A percentile compares a stretch with the other conserved stretches of the same genome.
Evolutionary conservation across 139 green algal species (phyloP).

Genomic region (Axilococcus clingmanii): DNA sequence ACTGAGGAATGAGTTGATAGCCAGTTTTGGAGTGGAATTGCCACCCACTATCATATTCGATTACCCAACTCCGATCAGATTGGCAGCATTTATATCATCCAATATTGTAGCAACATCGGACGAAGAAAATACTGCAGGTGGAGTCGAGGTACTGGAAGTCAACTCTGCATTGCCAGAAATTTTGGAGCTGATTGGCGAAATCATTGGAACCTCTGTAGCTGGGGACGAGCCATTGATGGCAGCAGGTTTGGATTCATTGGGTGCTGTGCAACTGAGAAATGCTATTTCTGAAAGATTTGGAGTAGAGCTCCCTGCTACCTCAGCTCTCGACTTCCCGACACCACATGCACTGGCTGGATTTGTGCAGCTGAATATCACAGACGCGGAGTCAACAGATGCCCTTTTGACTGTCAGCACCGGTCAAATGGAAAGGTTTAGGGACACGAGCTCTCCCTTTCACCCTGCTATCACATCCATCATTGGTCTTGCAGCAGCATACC

Average conservation of each 20-base stretch:
- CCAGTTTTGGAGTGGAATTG: slow-evolving; percentile 14
- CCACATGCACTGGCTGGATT: slow-evolving; percentile 7
- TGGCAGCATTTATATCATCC: slow-evolving; percentile 7
- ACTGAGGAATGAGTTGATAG: slow-evolving; percentile 19
- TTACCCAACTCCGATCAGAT: slow-evolving; percentile 47
- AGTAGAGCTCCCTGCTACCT: slow-evolving; percentile 29
- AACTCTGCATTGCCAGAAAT: background rate
- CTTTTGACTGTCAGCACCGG: background rate
- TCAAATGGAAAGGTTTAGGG: background rate
- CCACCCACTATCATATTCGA: slow-evolving; percentile 61
- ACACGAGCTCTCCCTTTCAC: background rate
- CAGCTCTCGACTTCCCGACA: slow-evolving; percentile 38
- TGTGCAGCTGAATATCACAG: background rate
- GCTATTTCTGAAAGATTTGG: slow-evolving; percentile 22
- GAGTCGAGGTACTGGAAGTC: background rate
- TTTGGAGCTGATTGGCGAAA: background rate
- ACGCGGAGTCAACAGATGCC: background rate
- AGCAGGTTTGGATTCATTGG: slow-evolving; percentile 63
- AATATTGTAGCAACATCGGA: background rate
- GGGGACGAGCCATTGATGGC: slow-evolving; percentile 44
- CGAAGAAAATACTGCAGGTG: background rate
- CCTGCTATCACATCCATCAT: background rate
- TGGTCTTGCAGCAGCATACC: background rate
- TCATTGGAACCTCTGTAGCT: slow-evolving; percentile 4
- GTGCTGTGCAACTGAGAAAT: slow-evolving; percentile 64